Percentiles rank a stretch among this genome's conserved stretches.
Evolutionary conservation across 441 rosid species (phyloP).

Genomic region (Gossypium laxum): DNA sequence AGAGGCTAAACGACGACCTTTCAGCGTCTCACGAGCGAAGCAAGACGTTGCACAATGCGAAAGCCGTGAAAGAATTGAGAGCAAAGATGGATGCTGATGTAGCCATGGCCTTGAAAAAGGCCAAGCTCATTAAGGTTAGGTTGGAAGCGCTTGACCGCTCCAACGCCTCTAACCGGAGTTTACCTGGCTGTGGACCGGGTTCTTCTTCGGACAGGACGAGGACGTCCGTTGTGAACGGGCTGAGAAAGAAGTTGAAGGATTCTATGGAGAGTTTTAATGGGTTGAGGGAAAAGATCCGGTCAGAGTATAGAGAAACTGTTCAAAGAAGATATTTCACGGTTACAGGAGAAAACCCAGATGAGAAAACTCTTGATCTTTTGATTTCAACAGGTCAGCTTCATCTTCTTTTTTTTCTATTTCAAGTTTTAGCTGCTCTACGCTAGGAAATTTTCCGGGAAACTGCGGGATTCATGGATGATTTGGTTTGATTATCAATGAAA

Average conservation of each 20-base stretch:
- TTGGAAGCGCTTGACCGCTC: slow-evolving; percentile 78
- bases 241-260: slow-evolving; percentile 75
- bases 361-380: slow-evolving; percentile 52
- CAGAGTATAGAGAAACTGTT: slow-evolving; percentile 74
- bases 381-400: slow-evolving; percentile 62
- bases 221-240: slow-evolving; percentile 62
- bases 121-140: slow-evolving; percentile 58
- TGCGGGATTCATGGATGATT: not conserved
- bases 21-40: slow-evolving; percentile 62
- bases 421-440: not conserved
- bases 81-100: slow-evolving; percentile 77
- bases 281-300: slow-evolving; percentile 53
- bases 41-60: slow-evolving; percentile 65
- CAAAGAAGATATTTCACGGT: slow-evolving; percentile 69
- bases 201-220: slow-evolving; percentile 77
- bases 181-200: slow-evolving; percentile 74
- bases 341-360: slow-evolving; percentile 81
- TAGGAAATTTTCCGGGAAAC: not conserved
- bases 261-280: slow-evolving; percentile 56
- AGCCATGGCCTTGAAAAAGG: slow-evolving; percentile 51
- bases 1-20: slow-evolving; percentile 42
- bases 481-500: not conserved
- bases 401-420: not conserved
- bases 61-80: slow-evolving; percentile 51
- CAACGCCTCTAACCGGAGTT: slow-evolving; percentile 48